Evolutionary conservation across 768 basidiomycete genomes (phyloP).

Genomic region (Suillus subaureus): DNA sequence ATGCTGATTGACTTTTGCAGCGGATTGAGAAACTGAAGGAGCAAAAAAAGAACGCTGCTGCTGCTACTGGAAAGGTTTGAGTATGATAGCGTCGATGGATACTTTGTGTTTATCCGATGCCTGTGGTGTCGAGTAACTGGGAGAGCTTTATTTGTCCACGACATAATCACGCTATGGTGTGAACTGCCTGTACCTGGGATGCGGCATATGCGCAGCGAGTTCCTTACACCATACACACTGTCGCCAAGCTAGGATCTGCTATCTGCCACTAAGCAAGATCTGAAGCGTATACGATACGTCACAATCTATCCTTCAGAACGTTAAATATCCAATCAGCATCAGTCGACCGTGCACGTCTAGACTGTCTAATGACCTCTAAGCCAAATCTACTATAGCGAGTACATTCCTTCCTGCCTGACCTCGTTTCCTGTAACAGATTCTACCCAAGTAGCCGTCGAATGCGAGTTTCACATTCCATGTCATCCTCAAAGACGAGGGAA

Average conservation of each 20-base stretch:
- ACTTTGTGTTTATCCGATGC: neutral
- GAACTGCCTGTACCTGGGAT: neutral
- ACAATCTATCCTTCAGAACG: neutral
- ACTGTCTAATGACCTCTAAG: neutral
- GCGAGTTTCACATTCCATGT: conserved; percentile 6
- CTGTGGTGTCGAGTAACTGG: neutral
- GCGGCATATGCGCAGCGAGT: neutral
- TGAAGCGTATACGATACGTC: neutral
- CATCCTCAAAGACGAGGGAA: conserved; percentile 5
- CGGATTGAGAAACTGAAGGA: conserved; percentile 81
- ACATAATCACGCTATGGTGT: neutral
- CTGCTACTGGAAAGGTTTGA: conserved; percentile 8
- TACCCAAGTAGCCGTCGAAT: conserved; percentile 1
- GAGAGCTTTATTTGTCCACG: neutral
- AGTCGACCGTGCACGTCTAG: neutral
- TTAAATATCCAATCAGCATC: neutral
- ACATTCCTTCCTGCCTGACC: conserved; percentile 3
- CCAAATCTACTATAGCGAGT: conserved; percentile 2
- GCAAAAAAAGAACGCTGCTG: conserved; percentile 61
- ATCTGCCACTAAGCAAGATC: neutral
- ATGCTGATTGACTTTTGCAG: conserved; percentile 34
- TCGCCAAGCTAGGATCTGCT: neutral
- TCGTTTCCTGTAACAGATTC: conserved; percentile 3
- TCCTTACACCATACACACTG: neutral
- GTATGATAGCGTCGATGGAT: neutral